Evolutionary conservation across 2,329 filamentous ascomycete species (phyloP).

Genomic region (Cordyceps cicadae): DNA sequence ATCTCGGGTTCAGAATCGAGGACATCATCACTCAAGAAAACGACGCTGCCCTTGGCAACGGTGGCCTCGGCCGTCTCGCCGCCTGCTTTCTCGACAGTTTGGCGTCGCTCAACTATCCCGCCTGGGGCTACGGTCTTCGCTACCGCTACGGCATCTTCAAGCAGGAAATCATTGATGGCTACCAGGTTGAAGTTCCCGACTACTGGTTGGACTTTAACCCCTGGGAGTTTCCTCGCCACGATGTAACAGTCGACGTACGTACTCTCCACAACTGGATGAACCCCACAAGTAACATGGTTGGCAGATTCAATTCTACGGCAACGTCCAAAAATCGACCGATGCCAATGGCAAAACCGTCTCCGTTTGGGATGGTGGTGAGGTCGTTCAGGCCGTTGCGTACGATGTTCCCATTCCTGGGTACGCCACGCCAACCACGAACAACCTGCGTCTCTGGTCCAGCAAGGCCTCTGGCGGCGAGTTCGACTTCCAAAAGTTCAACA

Average conservation of each 20-base stretch:
- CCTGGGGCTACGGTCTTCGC: constrained; percentile 93
- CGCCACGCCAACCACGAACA: constrained; percentile 85
- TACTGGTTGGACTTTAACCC: constrained; percentile 99
- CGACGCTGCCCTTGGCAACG: constrained; percentile 92
- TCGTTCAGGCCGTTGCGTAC: constrained; percentile 85
- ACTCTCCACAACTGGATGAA: background rate
- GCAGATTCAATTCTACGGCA: constrained; percentile 85
- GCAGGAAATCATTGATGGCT: constrained; percentile 96
- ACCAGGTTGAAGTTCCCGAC: constrained; percentile 95
- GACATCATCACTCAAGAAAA: constrained; percentile 93
- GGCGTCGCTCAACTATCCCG: constrained; percentile 87
- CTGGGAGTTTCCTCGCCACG: constrained; percentile 95
- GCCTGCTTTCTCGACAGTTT: constrained; percentile 96
- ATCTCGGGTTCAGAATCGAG: constrained; percentile 94
- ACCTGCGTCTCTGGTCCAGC: constrained; percentile 93
- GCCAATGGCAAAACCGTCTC: constrained; percentile 65
- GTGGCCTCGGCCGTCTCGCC: constrained; percentile 86
- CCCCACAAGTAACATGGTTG: background rate
- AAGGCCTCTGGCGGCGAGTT: constrained; percentile 96
- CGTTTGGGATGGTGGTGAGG: constrained; percentile 88
- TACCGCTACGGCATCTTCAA: constrained; percentile 99
- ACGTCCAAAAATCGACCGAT: constrained; percentile 67
- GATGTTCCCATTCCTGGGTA: constrained; percentile 91
- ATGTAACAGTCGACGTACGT: constrained; percentile 74
- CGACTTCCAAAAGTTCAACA: constrained; percentile 99